phyloP scores from a whole-genome alignment of 2,329 filamentous ascomycete species.

The Talaromyces sp. region DNA sequence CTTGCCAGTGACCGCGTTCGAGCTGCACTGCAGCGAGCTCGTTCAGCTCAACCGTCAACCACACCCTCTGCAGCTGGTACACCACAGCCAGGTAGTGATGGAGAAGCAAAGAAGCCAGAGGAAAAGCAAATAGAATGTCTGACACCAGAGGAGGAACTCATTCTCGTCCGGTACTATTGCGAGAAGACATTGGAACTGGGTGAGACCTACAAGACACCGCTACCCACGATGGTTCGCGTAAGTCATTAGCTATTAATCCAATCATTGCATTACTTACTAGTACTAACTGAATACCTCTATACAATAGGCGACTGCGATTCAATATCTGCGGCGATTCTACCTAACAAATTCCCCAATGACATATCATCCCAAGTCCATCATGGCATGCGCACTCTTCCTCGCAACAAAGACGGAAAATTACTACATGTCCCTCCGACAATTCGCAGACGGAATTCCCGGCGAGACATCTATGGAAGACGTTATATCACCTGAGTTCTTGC shows the following conservation, averaged over 20 bases:
- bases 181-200: constrained; percentile 61
- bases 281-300: background rate
- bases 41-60: constrained; percentile 36
- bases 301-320: constrained; percentile 72
- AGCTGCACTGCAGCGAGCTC: constrained; percentile 57
- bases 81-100: constrained; percentile 33
- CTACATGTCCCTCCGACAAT: constrained; percentile 68
- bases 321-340: constrained; percentile 94
- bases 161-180: constrained; percentile 79
- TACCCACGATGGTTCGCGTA: constrained; percentile 64
- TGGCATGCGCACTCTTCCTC: constrained; percentile 89
- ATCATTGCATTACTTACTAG: too few species aligned
- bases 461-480: constrained; percentile 79
- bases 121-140: constrained; percentile 70
- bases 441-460: constrained; percentile 69
- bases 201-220: constrained; percentile 58
- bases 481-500: constrained; percentile 85
- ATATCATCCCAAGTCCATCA: constrained; percentile 85
- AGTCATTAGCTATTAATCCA: too few species aligned
- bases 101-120: constrained; percentile 34
- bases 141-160: constrained; percentile 78
- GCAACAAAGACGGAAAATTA: constrained; percentile 89
- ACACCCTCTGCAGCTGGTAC: constrained; percentile 36
- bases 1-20: constrained; percentile 71
- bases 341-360: constrained; percentile 95